Evolutionary conservation across 2,329 filamentous ascomycete genomes (phyloP).

Genomic region (Aureobasidium subglaciale): DNA sequence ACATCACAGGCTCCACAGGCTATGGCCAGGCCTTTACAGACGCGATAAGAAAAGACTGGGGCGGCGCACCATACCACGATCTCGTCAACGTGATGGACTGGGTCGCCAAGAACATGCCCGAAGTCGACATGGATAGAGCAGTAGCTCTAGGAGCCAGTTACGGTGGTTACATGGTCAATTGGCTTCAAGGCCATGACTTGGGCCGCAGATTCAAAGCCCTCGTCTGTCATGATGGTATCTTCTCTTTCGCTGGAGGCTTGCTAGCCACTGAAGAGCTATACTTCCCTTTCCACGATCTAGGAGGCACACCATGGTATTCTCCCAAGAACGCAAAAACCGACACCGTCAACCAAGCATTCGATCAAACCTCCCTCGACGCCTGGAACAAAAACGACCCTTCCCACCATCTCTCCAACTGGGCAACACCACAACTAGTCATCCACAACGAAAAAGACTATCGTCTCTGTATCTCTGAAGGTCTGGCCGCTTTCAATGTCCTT

Average conservation of each 20-base stretch:
- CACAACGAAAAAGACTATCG: conserved; percentile 89
- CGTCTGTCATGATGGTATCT: conserved; percentile 82
- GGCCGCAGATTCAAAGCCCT: conserved; percentile 81
- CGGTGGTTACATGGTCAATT: conserved; percentile 75
- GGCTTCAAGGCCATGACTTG: conserved; percentile 82
- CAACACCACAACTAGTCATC: conserved; percentile 81
- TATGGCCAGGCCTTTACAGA: conserved; percentile 74
- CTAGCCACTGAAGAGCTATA: conserved; percentile 45
- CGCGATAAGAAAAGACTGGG: conserved; percentile 75
- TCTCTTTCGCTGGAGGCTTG: conserved; percentile 46
- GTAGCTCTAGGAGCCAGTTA: conserved; percentile 71
- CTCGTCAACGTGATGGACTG: conserved; percentile 72
- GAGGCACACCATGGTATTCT: conserved; percentile 44
- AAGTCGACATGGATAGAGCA: conserved; percentile 61
- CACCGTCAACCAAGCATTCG: conserved; percentile 17
- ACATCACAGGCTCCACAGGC: conserved; percentile 75
- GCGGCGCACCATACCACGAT: conserved; percentile 75
- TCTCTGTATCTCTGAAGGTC: conserved; percentile 73
- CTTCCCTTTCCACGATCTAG: conserved; percentile 48
- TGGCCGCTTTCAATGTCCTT: conserved; percentile 79
- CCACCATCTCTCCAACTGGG: conserved; percentile 59
- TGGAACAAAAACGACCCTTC: conserved; percentile 55
- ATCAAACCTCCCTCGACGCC: conserved; percentile 27
- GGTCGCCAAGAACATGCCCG: conserved; percentile 57
- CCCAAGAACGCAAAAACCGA: conserved; percentile 19